Evolutionary conservation across 371 early-diverging fungal species (phyloP), one percentile per base, ranked within the genome.

Genomic region (Blyttiomyces sp.): DNA sequence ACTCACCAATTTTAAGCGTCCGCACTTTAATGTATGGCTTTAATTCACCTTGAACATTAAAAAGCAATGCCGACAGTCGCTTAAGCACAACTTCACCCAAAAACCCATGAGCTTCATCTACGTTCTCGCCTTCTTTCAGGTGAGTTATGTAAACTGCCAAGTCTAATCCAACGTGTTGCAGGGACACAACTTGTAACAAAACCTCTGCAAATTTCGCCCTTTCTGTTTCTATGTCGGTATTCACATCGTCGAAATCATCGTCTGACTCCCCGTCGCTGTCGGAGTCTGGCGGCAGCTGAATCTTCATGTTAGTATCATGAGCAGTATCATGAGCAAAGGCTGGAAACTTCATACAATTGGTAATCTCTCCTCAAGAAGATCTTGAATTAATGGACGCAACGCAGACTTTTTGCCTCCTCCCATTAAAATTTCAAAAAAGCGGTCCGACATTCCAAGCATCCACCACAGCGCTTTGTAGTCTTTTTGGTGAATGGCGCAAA

Each of bases 361-460:
- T 16, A 56, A 60, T 9, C 62, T 51, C 17, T 65, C 59, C 1
- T 54, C 50, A 7, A 73, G 44, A 2, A 75, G 49, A 48, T 79
- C 76, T 28, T 51, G 5, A 27, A 79, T 24, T 2, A 79, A 39
- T 13, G 63, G 68, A 23, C 45, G 48, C n/a, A 79, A 49, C 19
- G 49, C 61, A 24, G 43, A 51, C 43, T 56, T 51, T 39, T 76
- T 74, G 17, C 61, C 64, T 13, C 66, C 63, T 5, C 62, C 69
- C n/a, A 73, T 61, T 4, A 79, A 62, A 5, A 65, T 52, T 26
- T 70, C 74, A 63, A 79, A 79, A 24, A 76, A 63, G 21, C 64
- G 36, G 32, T 79, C 80, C 42, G 70, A 63, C 19, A 73, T 30
- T 2, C 66, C 72, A 11, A 71, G 59, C n/a, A 76, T 63, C 75